phyloP scores from a whole-genome alignment of 495 filamentous ascomycete species.

The Talaromyces thailandensis region DNA sequence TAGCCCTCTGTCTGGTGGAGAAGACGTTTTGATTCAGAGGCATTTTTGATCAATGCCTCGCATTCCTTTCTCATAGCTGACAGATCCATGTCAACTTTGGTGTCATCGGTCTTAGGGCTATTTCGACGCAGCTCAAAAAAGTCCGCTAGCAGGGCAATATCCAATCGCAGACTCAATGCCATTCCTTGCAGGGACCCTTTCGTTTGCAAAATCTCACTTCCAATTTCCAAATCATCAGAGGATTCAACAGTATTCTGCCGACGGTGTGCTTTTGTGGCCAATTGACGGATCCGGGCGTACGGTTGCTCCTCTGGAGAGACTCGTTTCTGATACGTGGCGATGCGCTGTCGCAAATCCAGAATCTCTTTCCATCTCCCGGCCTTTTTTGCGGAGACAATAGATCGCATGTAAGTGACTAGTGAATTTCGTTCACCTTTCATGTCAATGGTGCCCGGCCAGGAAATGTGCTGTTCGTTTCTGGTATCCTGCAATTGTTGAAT shows the following conservation, averaged over 20 bases:
- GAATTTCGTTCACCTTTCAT: not conserved
- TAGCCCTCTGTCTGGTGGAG: conserved; percentile 21
- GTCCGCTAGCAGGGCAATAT: conserved; percentile 46
- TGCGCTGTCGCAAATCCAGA: conserved; percentile 26
- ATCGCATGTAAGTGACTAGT: not conserved
- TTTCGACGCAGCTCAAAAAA: conserved; percentile 31
- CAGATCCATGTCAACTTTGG: conserved; percentile 23
- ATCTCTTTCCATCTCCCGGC: conserved; percentile 27
- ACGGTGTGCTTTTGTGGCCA: conserved; percentile 40
- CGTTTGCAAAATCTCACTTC: conserved; percentile 34
- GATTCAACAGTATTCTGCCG: conserved; percentile 18
- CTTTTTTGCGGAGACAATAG: not conserved
- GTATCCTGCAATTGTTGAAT: conserved; percentile 20
- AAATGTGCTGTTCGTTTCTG: conserved; percentile 6
- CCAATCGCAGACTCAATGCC: conserved; percentile 43
- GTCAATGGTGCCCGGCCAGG: not conserved
- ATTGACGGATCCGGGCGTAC: conserved; percentile 43
- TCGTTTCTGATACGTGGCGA: conserved; percentile 32
- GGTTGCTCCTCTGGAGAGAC: conserved; percentile 51
- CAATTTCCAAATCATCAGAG: conserved; percentile 24
- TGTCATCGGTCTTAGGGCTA: not conserved
- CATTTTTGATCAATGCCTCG: conserved; percentile 6
- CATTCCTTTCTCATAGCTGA: conserved; percentile 25
- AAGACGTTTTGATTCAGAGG: conserved; percentile 7
- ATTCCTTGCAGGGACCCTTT: conserved; percentile 39